Conservation (phyloP, 1,139 yeast genomes). For the Pichia cactophila region DNA sequence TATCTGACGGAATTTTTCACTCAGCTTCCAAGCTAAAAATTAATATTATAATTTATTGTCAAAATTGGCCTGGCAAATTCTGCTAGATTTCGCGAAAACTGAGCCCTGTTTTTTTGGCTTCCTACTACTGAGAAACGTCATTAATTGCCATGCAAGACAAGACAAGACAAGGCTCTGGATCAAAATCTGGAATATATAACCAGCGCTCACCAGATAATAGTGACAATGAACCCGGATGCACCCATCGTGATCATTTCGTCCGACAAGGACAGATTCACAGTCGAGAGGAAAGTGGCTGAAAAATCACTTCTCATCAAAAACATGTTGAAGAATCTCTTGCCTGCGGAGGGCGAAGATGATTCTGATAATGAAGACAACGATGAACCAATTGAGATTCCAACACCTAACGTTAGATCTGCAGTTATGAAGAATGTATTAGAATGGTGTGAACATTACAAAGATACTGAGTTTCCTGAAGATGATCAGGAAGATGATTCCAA, state of each 20-base stretch:
- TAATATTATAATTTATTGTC: no score
- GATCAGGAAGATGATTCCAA: slow-evolving; percentile 73
- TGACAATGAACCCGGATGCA: slow-evolving; percentile 20
- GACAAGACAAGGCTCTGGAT: not conserved
- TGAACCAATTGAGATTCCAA: slow-evolving; percentile 71
- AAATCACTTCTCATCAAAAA: slow-evolving; percentile 83
- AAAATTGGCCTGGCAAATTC: no score
- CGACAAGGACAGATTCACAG: slow-evolving; percentile 66
- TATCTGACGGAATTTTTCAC: not conserved
- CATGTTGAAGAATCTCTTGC: slow-evolving; percentile 76
- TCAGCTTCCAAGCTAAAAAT: no score
- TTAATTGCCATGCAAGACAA: no score
- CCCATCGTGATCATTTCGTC: slow-evolving; percentile 60
- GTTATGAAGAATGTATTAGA: slow-evolving; percentile 88
- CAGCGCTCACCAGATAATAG: no score
- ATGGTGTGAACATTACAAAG: slow-evolving; percentile 96
- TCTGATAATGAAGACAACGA: slow-evolving; percentile 39
- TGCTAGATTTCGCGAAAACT: not conserved
- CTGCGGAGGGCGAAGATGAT: slow-evolving; percentile 47
- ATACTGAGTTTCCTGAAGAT: slow-evolving; percentile 69
- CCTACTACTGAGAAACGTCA: no score
- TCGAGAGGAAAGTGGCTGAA: slow-evolving; percentile 81
- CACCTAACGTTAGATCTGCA: slow-evolving; percentile 81
- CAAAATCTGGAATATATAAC: no score
- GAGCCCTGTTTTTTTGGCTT: no score